These are phyloP conservation scores for Pseudevernia furfuracea DNA, from an alignment of 495 filamentous ascomycete species.

Conservation along the genomic window DNA sequence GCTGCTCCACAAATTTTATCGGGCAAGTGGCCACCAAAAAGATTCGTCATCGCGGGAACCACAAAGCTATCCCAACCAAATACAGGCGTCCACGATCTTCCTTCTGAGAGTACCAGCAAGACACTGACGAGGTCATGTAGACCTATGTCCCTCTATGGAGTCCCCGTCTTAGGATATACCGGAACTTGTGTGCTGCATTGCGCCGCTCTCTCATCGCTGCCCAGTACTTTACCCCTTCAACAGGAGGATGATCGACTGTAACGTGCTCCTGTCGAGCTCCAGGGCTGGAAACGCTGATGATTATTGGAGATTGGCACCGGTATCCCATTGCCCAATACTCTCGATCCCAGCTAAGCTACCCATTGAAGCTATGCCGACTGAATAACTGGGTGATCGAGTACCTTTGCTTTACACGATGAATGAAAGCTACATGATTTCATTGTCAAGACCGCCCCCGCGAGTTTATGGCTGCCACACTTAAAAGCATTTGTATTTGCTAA, in stretches of 20 bases:
- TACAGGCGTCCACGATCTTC: not conserved
- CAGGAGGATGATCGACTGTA: not conserved
- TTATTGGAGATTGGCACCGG: not conserved
- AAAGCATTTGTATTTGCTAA: not conserved
- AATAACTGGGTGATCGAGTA: not conserved
- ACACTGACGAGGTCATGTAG: not conserved
- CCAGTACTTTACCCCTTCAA: not conserved
- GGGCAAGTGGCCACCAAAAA: not conserved
- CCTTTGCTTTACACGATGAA: not conserved
- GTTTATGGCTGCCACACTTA: not conserved
- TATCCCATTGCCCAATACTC: not conserved
- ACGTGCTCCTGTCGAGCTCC: not conserved
- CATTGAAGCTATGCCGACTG: not conserved
- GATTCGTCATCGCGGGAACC: not conserved
- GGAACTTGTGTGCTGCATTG: not conserved
- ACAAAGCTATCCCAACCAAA: not conserved
- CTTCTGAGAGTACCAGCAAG: not conserved
- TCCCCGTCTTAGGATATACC: not conserved
- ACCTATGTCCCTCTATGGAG: not conserved
- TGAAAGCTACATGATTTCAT: not conserved
- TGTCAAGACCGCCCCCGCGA: not conserved
- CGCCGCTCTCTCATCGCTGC: not conserved
- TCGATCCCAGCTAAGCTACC: not conserved
- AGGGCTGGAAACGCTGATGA: not conserved
- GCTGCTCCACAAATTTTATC: not conserved